Evolutionary conservation across 2,329 filamentous ascomycete genomes (phyloP).

Genomic region (Ophiostoma sp.): DNA sequence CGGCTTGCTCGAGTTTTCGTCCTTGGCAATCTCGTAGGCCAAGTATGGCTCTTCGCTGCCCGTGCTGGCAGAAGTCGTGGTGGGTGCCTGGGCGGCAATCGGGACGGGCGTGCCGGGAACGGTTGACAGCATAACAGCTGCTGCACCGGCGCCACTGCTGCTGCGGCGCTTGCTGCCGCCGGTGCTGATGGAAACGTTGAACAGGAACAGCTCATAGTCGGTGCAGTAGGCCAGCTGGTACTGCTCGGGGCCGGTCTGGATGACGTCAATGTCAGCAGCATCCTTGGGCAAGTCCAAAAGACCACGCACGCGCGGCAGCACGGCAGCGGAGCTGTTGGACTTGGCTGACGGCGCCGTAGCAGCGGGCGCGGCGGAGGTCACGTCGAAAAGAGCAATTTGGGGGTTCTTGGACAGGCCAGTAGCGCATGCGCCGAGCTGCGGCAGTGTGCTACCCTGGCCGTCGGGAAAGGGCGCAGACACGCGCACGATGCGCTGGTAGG

Average conservation of each 20-base stretch:
- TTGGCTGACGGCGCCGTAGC: neutral
- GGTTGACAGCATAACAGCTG: neutral
- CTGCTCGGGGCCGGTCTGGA: conserved; percentile 54
- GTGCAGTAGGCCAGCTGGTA: conserved; percentile 76
- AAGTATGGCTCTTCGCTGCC: conserved; percentile 41
- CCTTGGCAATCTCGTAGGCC: conserved; percentile 53
- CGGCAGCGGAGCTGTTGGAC: conserved; percentile 10
- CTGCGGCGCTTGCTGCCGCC: conserved; percentile 29
- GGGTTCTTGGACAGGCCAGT: conserved; percentile 67
- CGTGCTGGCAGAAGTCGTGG: neutral
- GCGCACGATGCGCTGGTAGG: conserved; percentile 56
- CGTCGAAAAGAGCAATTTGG: conserved; percentile 76
- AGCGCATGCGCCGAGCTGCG: conserved; percentile 69
- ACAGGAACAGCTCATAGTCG: conserved; percentile 65
- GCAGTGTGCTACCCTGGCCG: conserved; percentile 37
- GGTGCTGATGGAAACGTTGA: conserved; percentile 50
- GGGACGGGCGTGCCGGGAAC: neutral
- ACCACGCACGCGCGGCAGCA: conserved; percentile 43
- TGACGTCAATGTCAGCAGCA: conserved; percentile 65
- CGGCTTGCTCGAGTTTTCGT: conserved; percentile 36
- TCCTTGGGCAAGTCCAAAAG: conserved; percentile 50
- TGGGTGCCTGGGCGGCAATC: neutral
- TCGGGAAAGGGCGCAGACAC: conserved; percentile 46
- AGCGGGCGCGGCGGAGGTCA: conserved; percentile 36
- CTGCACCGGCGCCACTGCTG: neutral